Percentiles rank a stretch among this genome's conserved stretches.
Evolutionary conservation across 257 asterid genomes (phyloP).

Genomic region (Solanum chiquidenum): DNA sequence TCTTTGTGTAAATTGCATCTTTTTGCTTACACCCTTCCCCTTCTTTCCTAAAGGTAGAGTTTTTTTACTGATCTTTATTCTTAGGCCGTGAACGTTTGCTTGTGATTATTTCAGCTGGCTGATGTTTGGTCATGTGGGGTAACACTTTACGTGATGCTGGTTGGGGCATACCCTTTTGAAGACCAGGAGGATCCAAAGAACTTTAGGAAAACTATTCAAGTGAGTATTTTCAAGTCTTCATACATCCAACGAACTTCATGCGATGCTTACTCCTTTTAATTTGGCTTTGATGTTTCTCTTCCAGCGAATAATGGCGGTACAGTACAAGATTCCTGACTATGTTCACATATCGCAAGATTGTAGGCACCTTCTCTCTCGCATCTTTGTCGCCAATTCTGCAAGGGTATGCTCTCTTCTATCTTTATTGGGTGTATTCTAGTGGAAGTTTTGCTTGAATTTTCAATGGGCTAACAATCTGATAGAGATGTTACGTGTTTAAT

Average conservation of each 20-base stretch:
- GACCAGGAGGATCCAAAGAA: constrained; percentile 72
- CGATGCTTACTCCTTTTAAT: not conserved
- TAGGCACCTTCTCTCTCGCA: constrained; percentile 74
- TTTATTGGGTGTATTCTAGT: not conserved
- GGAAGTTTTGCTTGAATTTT: not conserved
- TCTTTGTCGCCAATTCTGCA: constrained; percentile 56
- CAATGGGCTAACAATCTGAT: not conserved
- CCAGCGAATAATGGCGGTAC: constrained; percentile 78
- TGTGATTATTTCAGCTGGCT: constrained; percentile 38
- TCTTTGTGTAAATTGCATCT: not conserved
- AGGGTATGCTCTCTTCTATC: constrained; percentile 28
- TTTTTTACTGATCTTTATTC: not conserved
- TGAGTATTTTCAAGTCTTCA: constrained; percentile 9
- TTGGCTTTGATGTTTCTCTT: constrained; percentile 10
- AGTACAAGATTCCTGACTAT: constrained; percentile 75
- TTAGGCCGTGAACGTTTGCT: not conserved
- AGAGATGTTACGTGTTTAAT: not conserved
- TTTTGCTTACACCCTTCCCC: not conserved
- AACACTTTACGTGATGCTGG: constrained; percentile 76
- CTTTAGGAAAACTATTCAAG: constrained; percentile 73
- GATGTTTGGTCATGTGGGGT: constrained; percentile 88
- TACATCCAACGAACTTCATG: not conserved
- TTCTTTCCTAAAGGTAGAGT: not conserved
- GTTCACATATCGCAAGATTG: constrained; percentile 86
- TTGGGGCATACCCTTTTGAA: constrained; percentile 79